Percentiles rank a stretch among this genome's conserved stretches.
phyloP scores from a whole-genome alignment of 1,139 yeast genomes.

The Yamadazyma trypodendri region DNA sequence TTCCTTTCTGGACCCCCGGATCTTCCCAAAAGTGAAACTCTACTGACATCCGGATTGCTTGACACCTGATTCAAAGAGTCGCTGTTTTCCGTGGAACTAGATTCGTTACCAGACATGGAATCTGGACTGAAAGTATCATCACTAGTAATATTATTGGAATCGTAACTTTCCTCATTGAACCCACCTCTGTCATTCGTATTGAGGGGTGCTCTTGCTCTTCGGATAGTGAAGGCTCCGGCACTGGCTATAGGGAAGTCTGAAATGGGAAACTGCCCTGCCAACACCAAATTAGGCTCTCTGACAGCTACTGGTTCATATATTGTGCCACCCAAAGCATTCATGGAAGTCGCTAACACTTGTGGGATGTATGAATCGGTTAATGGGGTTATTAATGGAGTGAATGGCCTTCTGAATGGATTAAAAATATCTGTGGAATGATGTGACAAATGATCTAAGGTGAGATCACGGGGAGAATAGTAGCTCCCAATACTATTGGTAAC shows the following conservation, averaged over 20 bases:
- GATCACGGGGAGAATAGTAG: slow-evolving; percentile 17
- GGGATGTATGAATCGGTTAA: slow-evolving; percentile 40
- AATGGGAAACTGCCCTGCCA: slow-evolving; percentile 35
- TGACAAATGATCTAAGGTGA: slow-evolving; percentile 24
- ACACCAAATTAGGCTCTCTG: slow-evolving; percentile 27
- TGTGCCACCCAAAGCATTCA: slow-evolving; percentile 10
- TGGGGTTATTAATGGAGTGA: slow-evolving; percentile 40
- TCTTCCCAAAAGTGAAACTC: slow-evolving; percentile 13
- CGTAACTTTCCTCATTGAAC: slow-evolving; percentile 8
- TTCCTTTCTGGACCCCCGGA: slow-evolving; percentile 30
- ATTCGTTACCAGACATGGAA: slow-evolving; percentile 1
- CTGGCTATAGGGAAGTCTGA: slow-evolving; percentile 18
- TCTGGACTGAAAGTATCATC: slow-evolving; percentile 1
- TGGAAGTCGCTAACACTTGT: slow-evolving; percentile 35
- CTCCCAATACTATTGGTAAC: slow-evolving; percentile 14
- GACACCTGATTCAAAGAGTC: background rate
- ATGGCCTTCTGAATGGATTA: slow-evolving; percentile 37
- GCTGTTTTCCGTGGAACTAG: background rate
- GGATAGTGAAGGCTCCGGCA: slow-evolving; percentile 1
- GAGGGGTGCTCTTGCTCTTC: slow-evolving; percentile 2
- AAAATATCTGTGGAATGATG: slow-evolving; percentile 39
- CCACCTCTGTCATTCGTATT: slow-evolving; percentile 9
- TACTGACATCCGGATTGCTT: background rate
- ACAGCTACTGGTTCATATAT: slow-evolving; percentile 8
- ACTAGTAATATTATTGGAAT: background rate